phyloP scores from a whole-genome alignment of 2,329 filamentous ascomycete genomes.

The Neonectria punicea region DNA sequence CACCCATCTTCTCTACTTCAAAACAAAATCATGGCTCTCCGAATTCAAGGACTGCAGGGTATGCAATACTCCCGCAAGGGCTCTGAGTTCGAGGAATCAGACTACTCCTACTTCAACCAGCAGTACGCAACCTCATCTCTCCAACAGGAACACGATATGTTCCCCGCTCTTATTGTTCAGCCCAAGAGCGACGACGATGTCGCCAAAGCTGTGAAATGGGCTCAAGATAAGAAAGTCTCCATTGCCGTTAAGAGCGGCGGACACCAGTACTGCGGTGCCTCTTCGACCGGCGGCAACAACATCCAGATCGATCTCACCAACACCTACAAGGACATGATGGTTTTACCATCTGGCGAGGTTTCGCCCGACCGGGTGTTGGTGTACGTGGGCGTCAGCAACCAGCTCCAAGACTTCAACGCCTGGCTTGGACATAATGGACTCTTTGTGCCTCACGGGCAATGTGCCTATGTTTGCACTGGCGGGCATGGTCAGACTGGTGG shows the following conservation, averaged over 20 bases:
- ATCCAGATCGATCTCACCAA: constrained; percentile 59
- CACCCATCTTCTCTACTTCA: background rate
- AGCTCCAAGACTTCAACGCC: constrained; percentile 54
- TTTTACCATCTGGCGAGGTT: constrained; percentile 20
- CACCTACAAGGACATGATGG: constrained; percentile 47
- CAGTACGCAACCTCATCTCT: constrained; percentile 59
- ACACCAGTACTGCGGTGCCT: constrained; percentile 62
- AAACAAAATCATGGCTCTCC: constrained; percentile 26
- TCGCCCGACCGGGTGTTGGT: constrained; percentile 49
- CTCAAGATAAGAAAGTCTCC: constrained; percentile 52
- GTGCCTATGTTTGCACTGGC: constrained; percentile 56
- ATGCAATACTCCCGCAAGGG: constrained; percentile 39
- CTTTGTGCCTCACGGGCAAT: constrained; percentile 60
- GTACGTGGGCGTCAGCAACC: constrained; percentile 54
- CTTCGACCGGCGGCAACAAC: constrained; percentile 54
- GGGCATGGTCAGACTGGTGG: constrained; percentile 61
- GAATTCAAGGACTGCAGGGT: constrained; percentile 33
- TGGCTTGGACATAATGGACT: constrained; percentile 53
- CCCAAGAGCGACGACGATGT: constrained; percentile 57
- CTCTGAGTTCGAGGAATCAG: constrained; percentile 12
- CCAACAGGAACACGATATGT: constrained; percentile 53
- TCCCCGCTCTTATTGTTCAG: constrained; percentile 56
- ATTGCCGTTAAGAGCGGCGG: constrained; percentile 59
- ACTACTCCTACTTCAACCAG: constrained; percentile 36
- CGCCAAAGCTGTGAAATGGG: constrained; percentile 51